These are phyloP conservation scores for Populus deltoides DNA, from an alignment of 345 rosid genomes.

Conservation along the genomic window DNA sequence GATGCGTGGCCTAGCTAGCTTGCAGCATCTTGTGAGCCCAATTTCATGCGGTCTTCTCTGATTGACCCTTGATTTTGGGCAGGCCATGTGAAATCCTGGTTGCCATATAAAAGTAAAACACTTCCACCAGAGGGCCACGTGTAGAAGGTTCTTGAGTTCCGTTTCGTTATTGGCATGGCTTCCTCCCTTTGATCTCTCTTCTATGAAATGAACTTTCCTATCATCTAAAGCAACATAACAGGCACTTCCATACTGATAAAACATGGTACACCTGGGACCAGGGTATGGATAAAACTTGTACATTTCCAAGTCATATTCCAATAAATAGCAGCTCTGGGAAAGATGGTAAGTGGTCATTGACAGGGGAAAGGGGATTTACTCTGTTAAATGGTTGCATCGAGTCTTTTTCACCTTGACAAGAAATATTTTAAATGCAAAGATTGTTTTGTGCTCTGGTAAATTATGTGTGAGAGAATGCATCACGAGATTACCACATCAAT, in stretches of 20 bases:
- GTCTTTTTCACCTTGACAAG: not conserved
- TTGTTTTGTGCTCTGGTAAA: too few species aligned
- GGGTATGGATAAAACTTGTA: not conserved
- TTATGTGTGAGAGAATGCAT: not conserved
- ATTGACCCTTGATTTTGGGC: not conserved
- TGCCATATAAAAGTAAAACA: not conserved
- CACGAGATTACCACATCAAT: not conserved
- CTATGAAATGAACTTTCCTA: not conserved
- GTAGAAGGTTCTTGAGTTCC: not conserved
- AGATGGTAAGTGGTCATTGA: not conserved
- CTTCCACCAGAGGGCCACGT: not conserved
- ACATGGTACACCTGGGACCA: not conserved
- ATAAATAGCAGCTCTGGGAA: not conserved
- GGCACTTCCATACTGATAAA: not conserved
- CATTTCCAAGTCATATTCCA: too few species aligned
- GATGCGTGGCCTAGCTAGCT: not conserved
- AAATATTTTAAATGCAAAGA: not conserved
- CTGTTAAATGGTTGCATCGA: not conserved
- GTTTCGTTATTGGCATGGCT: not conserved
- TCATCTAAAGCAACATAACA: not conserved
- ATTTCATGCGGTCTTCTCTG: not conserved
- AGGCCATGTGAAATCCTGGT: not conserved
- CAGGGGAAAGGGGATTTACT: not conserved
- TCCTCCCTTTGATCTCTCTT: not conserved
- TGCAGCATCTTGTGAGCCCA: not conserved